Base-by-base conservation (phyloP, 371 early-diverging fungal species). In the Mortierella sp. region DNA sequence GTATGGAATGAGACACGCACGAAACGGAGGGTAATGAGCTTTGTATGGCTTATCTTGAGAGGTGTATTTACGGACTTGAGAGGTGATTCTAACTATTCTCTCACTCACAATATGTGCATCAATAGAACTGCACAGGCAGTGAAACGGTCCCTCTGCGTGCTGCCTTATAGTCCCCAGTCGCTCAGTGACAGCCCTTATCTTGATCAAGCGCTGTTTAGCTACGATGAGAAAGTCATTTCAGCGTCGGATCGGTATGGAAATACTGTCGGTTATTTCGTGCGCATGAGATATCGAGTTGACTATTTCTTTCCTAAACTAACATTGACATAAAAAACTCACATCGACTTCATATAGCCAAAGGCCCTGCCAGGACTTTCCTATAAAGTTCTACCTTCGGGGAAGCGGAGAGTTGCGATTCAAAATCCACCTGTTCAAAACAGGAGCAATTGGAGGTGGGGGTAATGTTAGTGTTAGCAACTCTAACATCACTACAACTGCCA, bases 141-240 rank as follows among this genome's bases (percentile, higher is more conserved):
- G 67, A 87, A 85, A 60, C 84, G 91, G 0, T 75, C 89, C 3
- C 84, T 91, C 9, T 70, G 86, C 28, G 70, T 77, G 8, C 83
- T 92, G 0, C 93, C 93, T 0, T 70, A 84, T 52, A 87, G 88
- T 58, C 86, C 91, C 3, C 93, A 93, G 63, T 85, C 86, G 3
- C 80, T 86, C 57, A 78, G 85, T 30, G 90, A 90, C 54, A 86
- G 85, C 32, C 91, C 93, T 2, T 91, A 88, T 63, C 85, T 90
- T 28, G 90, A 93, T 70, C 88, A 85, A 20, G 72, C 79, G 20
- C 51, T 92, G 35, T 93, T 87, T 72, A 84, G 83, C 63, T 93
- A 88, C 74, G 91, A 93, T 72, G 90, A 90, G 39, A 90, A 89
- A 65, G 69, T 84, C 35, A 86, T 91, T 14, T 88, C 86, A 14